These are phyloP conservation scores for Colletotrichum abscissum DNA, from an alignment of 2,329 filamentous ascomycete species.

Conservation along the genomic window DNA sequence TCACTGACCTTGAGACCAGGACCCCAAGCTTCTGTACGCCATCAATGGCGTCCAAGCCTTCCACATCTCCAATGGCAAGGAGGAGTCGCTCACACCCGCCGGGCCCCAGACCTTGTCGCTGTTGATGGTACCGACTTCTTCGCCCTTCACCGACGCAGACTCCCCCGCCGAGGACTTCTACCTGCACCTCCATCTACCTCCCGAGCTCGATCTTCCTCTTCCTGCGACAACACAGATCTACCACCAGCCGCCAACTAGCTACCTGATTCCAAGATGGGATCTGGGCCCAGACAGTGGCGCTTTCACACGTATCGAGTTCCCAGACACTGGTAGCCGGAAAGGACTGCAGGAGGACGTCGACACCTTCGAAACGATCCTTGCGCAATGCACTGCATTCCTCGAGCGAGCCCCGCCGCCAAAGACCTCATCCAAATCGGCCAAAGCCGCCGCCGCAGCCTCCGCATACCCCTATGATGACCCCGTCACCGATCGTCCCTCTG, in stretches of 20 bases:
- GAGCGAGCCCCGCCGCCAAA: conserved; percentile 79
- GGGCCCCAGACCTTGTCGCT: conserved; percentile 92
- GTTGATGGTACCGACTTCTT: conserved; percentile 93
- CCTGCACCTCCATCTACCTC: conserved; percentile 92
- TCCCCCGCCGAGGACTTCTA: conserved; percentile 91
- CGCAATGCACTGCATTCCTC: conserved; percentile 96
- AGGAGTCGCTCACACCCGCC: conserved; percentile 83
- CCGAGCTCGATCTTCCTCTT: conserved; percentile 91
- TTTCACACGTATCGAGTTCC: conserved; percentile 95
- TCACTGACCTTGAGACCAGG: conserved; percentile 48
- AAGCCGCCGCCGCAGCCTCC: conserved; percentile 8
- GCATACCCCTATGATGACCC: conserved; percentile 31
- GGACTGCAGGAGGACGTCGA: conserved; percentile 92
- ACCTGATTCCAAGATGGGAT: conserved; percentile 96
- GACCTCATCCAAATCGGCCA: conserved; percentile 33
- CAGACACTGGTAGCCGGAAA: conserved; percentile 74
- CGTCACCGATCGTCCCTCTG: conserved; percentile 38
- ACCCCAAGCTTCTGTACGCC: conserved; percentile 75
- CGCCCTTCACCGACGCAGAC: conserved; percentile 77
- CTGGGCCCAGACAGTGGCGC: conserved; percentile 87
- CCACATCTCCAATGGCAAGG: conserved; percentile 88
- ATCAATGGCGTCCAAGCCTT: conserved; percentile 91
- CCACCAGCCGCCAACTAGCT: conserved; percentile 91
- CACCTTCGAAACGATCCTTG: conserved; percentile 96
- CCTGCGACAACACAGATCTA: conserved; percentile 98